Evolutionary conservation across 2,329 filamentous ascomycete species (phyloP), one percentile per base, ranked within the genome.

Genomic region (Gremmenia infestans): DNA sequence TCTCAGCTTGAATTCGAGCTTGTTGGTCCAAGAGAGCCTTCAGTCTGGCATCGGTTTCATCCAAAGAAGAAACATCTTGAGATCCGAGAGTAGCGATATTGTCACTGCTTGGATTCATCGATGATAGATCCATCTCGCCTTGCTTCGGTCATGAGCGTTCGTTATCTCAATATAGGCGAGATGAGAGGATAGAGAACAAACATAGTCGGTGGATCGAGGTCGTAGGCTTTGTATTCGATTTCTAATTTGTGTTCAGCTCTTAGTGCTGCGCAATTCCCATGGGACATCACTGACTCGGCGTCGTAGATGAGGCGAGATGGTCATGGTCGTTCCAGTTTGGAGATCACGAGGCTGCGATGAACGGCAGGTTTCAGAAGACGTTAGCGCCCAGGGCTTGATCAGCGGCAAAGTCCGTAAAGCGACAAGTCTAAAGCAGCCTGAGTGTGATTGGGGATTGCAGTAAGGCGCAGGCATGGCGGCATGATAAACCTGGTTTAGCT

Each of bases 391-490:
- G 40, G 48, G 48, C 48, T 35, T 8, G 19, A 19, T 37, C n/a
- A 23, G 48, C 48, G 48, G 48, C 48, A 50, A 17, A 40, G 48
- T 23, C 48, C 48, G 35, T 11, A 50, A 50, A 40, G 37, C 48
- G 48, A 50, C 48, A 39, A 50, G 35, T 22, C 19, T 50, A 50
- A 39, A 50, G 35, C 48, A 23, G 48, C 48, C 28, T 14, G n/a
- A 14, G 32, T 22, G n/a, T 23, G 48, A 39, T 37, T 25, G 19
- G 17, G 32, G 40, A 12, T 22, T 17, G 48, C 48, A 40, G 48
- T 35, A 19, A 40, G 48, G 48, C 48, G 48, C 19, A 19, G 32
- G 23, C 15, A 49, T 25, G 35, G 48, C 48, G 48, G 48, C 48
- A 36, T 36, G 48, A 39, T 50, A 3, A n/a, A 50, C 32, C 22